Base-by-base conservation (phyloP, 2,329 filamentous ascomycete genomes). In the Diatrype stigma region DNA sequence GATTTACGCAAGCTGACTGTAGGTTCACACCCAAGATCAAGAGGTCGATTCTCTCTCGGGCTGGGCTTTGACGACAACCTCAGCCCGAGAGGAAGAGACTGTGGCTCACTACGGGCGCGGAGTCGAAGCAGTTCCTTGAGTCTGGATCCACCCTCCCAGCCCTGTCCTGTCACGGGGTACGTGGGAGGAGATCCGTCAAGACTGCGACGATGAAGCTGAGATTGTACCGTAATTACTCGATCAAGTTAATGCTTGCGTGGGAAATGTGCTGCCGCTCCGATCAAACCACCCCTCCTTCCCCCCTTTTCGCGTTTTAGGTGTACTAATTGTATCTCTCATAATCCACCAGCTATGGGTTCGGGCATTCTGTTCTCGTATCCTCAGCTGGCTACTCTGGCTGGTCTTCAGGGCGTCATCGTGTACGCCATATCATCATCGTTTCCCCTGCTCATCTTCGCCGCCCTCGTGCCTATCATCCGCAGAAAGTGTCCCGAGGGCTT, bases 201-300 rank as follows among this genome's bases (percentile, higher is more conserved):
- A 58, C 62, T 68, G 74, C 58, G 63, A 67, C 72, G 65, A 82
- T 75, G 81, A 91, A 82, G 89, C 89, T 93, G 89, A 94, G 89
- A 93, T 86, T 85, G 87, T 84, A 94, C 89, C 89, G 89, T 92
- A 78, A 87, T 79, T 85, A 93, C 89, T 93, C 89, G 89, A 94
- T 89, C 89, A 94, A 94, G 89, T 89, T 93, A 94, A 93, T 91
- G 87, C 89, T 94, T 94, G 89, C 89, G 89, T 93, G 89, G 86
- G 89, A 88, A 93, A 92, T 80, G 89, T 93, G 89, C 87, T 92
- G 89, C 89, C 89, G 88, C 88, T 90, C 83, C 75, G 72, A 73
- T 68, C 70, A 68, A 66, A 61, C 63, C 67, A 64, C 61, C 59
- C 61, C 54, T 56, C 54, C 61, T 59, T 61, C 54, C 56, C 54